phyloP scores from a whole-genome alignment of 495 filamentous ascomycete species.

The Aspergillus carlsbadensis region DNA sequence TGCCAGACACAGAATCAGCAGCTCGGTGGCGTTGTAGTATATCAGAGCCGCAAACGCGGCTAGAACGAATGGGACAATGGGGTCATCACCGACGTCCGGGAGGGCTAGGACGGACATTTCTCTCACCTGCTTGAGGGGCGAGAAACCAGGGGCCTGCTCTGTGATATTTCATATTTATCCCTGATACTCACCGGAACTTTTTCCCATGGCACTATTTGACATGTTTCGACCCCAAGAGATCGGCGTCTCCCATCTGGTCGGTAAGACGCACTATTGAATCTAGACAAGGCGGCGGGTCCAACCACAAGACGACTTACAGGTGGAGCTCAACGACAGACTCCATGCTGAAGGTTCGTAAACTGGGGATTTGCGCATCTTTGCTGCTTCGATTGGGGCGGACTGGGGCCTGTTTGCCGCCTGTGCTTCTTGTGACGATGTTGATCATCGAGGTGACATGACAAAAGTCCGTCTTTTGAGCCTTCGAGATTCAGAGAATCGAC shows the following conservation, averaged over 20 bases:
- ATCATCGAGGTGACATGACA: neutral
- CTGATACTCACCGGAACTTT: neutral
- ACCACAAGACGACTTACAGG: neutral
- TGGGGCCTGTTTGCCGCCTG: no score
- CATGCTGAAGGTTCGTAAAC: neutral
- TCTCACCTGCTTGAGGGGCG: neutral
- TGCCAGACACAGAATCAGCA: conserved; percentile 44
- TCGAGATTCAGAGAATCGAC: no score
- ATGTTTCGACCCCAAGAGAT: neutral
- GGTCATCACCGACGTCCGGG: neutral
- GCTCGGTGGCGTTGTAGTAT: conserved; percentile 50
- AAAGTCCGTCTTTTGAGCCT: neutral
- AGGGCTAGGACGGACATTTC: neutral
- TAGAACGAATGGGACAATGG: conserved; percentile 22
- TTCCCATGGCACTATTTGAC: neutral
- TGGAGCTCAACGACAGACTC: neutral
- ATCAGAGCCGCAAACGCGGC: conserved; percentile 39
- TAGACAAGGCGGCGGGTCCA: neutral
- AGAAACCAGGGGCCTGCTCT: no score
- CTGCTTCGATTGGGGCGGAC: neutral
- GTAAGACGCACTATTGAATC: conserved; percentile 2
- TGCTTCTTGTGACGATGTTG: no score
- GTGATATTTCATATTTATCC: neutral
- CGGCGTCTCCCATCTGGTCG: neutral
- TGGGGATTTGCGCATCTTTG: neutral